phyloP scores from a whole-genome alignment of 768 basidiomycete genomes.

The Zangia roseola region DNA sequence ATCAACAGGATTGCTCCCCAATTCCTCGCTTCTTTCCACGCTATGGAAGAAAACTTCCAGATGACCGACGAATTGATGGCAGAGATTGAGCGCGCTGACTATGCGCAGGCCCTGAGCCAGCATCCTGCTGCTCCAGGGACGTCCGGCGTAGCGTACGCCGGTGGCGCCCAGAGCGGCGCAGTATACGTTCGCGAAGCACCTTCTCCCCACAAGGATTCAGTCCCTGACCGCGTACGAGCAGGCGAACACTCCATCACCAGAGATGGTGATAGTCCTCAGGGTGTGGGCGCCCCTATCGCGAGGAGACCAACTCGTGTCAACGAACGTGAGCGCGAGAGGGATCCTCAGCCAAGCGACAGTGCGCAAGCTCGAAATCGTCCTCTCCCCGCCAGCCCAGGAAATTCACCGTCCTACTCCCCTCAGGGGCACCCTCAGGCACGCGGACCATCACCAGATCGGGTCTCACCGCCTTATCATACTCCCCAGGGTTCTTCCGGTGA shows the following conservation, averaged over 20 bases:
- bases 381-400: slow-evolving; percentile 37
- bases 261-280: slow-evolving; percentile 43
- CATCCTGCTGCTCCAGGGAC: slow-evolving; percentile 36
- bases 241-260: slow-evolving; percentile 57
- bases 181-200: slow-evolving; percentile 36
- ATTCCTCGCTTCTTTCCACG: slow-evolving; percentile 56
- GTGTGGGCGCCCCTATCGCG: slow-evolving; percentile 8
- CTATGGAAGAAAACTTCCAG: slow-evolving; percentile 58
- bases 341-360: slow-evolving; percentile 35
- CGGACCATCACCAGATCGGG: slow-evolving; percentile 52
- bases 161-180: slow-evolving; percentile 42
- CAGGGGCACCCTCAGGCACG: slow-evolving; percentile 40
- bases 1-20: slow-evolving; percentile 54
- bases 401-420: slow-evolving; percentile 41
- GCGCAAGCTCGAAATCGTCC: slow-evolving; percentile 24
- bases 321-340: slow-evolving; percentile 42
- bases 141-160: slow-evolving; percentile 47
- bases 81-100: slow-evolving; percentile 70
- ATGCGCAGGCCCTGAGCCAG: slow-evolving; percentile 54
- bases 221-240: slow-evolving; percentile 53
- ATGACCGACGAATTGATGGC: slow-evolving; percentile 70
- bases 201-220: slow-evolving; percentile 49
- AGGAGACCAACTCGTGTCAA: slow-evolving; percentile 23
- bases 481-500: slow-evolving; percentile 48
- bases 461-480: slow-evolving; percentile 49